Base-by-base conservation (phyloP, 2,329 filamentous ascomycete species). In the Fusarium irregulare region DNA sequence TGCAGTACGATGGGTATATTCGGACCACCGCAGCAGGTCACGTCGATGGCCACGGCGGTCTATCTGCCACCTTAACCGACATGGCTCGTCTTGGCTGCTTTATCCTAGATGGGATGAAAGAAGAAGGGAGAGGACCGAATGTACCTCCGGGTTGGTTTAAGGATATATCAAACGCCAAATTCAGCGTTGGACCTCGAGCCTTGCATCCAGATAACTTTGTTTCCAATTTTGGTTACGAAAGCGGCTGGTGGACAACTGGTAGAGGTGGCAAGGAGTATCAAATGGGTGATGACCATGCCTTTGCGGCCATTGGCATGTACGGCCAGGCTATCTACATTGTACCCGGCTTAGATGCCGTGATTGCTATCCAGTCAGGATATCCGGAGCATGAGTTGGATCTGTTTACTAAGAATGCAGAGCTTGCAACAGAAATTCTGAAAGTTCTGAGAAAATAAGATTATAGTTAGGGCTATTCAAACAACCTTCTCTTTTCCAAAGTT, bases 1-100 rank as follows among this genome's bases (percentile, higher is more conserved):
- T 70, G 68, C 59, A 70, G 13, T 70, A 68, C 11, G 68, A 70
- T 7, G 68, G 59, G 0, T 71, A 71, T 11, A 70, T 71, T 7
- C 34, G 68, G 28, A 70, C 68, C 40, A 70, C 68, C 1, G 68
- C 41, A 1, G 68, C 68, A 18, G 68, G 68, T 5, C 68, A 70
- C 6, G 56, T 71, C 5, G 68, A 70, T 14, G 68, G 68, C 0
- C 68, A 70, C 1, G 68, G 68, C 4, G 68, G 68, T 4, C 50
- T 70, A 6, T 70, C 68, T 12, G 34, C 44, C 2, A 46, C 68
- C 3, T 23, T 70, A 12, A 55, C 59, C 7, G 68, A 70, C 8
- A 70, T 70, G 63, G 59, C 68, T 4, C 68, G 68, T 1, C 65
- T 71, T 20, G 68, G 68, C 3, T 70, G 32, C 21, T 70, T 71